Percentiles rank a stretch among this genome's conserved stretches.
phyloP scores from a whole-genome alignment of 1,284 basidiomycete species.

The Bondarzewia mesenterica region DNA sequence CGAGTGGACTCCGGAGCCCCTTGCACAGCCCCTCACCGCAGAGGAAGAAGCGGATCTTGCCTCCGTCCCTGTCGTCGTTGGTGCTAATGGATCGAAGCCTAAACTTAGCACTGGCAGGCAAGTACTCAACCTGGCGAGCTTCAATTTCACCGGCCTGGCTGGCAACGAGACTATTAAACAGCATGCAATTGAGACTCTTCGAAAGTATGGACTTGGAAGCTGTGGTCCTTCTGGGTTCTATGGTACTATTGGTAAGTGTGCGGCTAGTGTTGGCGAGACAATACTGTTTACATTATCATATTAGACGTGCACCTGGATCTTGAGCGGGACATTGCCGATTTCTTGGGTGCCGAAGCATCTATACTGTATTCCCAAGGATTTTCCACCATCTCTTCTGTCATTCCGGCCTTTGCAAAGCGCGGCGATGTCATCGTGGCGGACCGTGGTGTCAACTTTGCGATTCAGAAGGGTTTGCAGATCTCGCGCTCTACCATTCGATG shows the following conservation, averaged over 20 bases:
- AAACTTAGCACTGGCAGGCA: slow-evolving; percentile 75
- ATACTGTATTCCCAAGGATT: slow-evolving; percentile 97
- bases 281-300: background rate
- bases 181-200: slow-evolving; percentile 79
- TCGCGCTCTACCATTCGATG: slow-evolving; percentile 89
- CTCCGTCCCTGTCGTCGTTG: slow-evolving; percentile 73
- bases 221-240: slow-evolving; percentile 99
- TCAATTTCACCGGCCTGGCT: slow-evolving; percentile 90
- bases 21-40: slow-evolving; percentile 56
- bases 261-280: slow-evolving; percentile 18
- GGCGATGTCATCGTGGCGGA: slow-evolving; percentile 99
- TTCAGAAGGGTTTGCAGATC: slow-evolving; percentile 97
- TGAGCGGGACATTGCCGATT: slow-evolving; percentile 85
- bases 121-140: slow-evolving; percentile 83
- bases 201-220: slow-evolving; percentile 90
- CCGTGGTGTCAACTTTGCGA: slow-evolving; percentile 87
- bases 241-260: slow-evolving; percentile 79
- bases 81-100: slow-evolving; percentile 79
- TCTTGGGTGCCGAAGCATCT: slow-evolving; percentile 80
- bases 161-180: slow-evolving; percentile 86
- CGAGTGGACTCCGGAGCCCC: slow-evolving; percentile 89
- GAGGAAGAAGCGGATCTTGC: slow-evolving; percentile 65
- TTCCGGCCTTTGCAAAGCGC: slow-evolving; percentile 96
- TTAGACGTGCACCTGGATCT: slow-evolving; percentile 90
- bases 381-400: slow-evolving; percentile 88